phyloP scores from a whole-genome alignment of 768 basidiomycete genomes.

The Termitomyces titanicus region DNA sequence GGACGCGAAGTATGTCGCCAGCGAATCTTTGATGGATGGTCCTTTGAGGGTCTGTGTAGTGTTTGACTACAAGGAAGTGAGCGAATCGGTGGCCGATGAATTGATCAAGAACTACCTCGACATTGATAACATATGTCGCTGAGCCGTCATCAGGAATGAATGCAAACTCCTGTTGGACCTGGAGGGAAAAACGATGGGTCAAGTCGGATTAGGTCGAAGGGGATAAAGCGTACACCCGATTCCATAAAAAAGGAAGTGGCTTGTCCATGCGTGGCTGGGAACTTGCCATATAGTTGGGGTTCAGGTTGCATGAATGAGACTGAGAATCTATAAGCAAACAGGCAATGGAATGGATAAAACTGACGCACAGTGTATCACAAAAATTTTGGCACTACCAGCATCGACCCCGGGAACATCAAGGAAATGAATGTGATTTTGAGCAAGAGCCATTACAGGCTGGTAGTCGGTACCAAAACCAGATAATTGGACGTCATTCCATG shows the following conservation, averaged over 20 bases:
- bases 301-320: conserved; percentile 79
- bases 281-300: conserved; percentile 58
- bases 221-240: conserved; percentile 42
- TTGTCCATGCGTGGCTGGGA: conserved; percentile 69
- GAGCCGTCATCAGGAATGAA: conserved; percentile 76
- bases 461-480: conserved; percentile 57
- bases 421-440: conserved; percentile 87
- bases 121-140: conserved; percentile 67
- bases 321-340: conserved; percentile 22
- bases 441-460: conserved; percentile 73
- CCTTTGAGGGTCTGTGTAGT: conserved; percentile 58
- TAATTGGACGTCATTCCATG: conserved; percentile 62
- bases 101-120: conserved; percentile 38
- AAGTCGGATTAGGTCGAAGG: not conserved
- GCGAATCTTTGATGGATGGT: conserved; percentile 56
- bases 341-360: not conserved
- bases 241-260: conserved; percentile 67
- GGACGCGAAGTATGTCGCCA: conserved; percentile 62
- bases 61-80: conserved; percentile 45
- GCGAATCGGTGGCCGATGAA: not conserved
- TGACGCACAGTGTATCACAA: conserved; percentile 81
- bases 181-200: not conserved
- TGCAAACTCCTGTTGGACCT: conserved; percentile 72
- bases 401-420: conserved; percentile 62
- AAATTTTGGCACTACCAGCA: conserved; percentile 74